Percentiles rank a stretch among this genome's conserved stretches.
Evolutionary conservation across 192 early-diverging fungal genomes (phyloP).

Genomic region (Coemansia sp.): DNA sequence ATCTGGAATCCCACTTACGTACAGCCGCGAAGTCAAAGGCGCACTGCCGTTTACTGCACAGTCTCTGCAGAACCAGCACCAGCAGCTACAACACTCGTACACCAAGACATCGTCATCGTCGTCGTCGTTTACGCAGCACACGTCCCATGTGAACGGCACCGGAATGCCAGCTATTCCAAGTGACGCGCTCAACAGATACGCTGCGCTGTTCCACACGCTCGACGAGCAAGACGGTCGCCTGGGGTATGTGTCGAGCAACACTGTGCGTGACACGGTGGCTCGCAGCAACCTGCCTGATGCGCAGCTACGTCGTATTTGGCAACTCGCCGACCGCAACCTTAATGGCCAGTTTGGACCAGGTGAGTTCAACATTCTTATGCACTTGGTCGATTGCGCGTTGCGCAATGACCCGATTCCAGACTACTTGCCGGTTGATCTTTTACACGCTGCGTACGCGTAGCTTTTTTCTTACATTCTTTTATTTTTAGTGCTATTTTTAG

Average conservation of each 20-base stretch:
- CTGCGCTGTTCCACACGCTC: conserved; percentile 29
- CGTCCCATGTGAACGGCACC: background rate
- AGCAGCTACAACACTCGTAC: conserved; percentile 4
- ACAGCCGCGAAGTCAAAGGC: conserved; percentile 14
- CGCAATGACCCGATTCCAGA: conserved; percentile 35
- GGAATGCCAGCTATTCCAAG: background rate
- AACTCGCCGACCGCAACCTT: conserved; percentile 35
- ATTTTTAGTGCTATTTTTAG: background rate
- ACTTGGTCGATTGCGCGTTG: conserved; percentile 34
- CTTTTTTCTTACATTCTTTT: conserved; percentile 1
- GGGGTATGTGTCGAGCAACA: conserved; percentile 21
- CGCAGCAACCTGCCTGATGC: conserved; percentile 31
- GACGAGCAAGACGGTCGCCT: conserved; percentile 25
- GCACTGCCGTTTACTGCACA: conserved; percentile 6
- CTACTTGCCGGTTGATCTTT: conserved; percentile 27
- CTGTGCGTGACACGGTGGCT: conserved; percentile 28
- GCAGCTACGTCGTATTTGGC: conserved; percentile 37
- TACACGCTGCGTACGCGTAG: conserved; percentile 33
- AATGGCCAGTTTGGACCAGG: conserved; percentile 40
- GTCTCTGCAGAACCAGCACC: background rate
- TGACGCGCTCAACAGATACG: conserved; percentile 16
- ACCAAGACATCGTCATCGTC: conserved; percentile 1
- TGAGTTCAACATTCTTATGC: conserved; percentile 48
- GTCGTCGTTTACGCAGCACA: background rate
- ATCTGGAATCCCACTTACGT: conserved; percentile 8